Percentiles rank a stretch among this genome's conserved stretches.
Evolutionary conservation across 345 rosid genomes (phyloP).

Genomic region (Syzygium jambos): DNA sequence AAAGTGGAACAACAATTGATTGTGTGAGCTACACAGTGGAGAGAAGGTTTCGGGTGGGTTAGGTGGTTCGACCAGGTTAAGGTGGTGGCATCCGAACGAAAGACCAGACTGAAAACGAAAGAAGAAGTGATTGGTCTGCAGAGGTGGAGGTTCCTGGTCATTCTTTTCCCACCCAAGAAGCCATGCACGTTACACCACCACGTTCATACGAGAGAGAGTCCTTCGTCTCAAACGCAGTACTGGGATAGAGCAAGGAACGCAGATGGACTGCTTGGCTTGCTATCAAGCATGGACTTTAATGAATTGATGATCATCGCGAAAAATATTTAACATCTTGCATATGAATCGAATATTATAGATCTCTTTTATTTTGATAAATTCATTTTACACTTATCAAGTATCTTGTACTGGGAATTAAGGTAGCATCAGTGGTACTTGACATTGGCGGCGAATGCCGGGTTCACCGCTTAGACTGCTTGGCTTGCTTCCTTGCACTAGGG

Average conservation of each 20-base stretch:
- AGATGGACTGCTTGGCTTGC: no score
- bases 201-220: background rate
- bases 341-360: rapidly evolving
- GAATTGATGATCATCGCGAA: no score
- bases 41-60: background rate
- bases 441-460: background rate
- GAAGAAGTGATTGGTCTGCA: background rate
- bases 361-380: background rate
- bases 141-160: background rate
- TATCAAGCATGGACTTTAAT: no score
- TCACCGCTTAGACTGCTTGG: background rate
- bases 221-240: no score
- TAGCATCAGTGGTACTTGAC: background rate
- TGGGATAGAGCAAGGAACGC: no score
- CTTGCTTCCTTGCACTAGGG: no score
- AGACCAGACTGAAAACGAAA: background rate
- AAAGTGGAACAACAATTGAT: background rate
- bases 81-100: background rate
- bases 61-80: background rate
- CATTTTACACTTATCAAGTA: rapidly evolving
- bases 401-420: rapidly evolving
- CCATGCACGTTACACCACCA: background rate
- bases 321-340: background rate
- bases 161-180: background rate
- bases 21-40: background rate